These are phyloP conservation scores for Pezicula neosporulosa DNA, from an alignment of 2,329 filamentous ascomycete species.

Conservation along the genomic window DNA sequence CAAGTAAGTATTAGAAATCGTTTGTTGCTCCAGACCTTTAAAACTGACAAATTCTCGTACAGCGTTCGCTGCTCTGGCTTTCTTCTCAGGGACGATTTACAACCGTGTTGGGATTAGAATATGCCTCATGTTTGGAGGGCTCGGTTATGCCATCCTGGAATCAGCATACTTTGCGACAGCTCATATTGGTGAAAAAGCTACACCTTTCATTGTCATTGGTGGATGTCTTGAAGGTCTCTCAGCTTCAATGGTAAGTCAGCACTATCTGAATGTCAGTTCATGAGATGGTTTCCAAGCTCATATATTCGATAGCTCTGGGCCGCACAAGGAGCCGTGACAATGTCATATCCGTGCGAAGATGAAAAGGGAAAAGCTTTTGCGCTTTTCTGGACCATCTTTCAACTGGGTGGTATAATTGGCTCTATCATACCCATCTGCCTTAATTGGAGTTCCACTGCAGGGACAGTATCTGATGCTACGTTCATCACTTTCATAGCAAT, in stretches of 20 bases:
- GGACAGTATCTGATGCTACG: background rate
- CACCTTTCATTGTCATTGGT: background rate
- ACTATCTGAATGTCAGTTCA: no score
- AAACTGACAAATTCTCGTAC: background rate
- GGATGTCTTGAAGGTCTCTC: constrained; percentile 3
- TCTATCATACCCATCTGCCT: constrained; percentile 35
- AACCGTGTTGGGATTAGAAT: constrained; percentile 5
- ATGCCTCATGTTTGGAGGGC: constrained; percentile 2
- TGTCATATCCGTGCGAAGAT: constrained; percentile 76
- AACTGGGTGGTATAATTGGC: constrained; percentile 81
- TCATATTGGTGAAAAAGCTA: constrained; percentile 3
- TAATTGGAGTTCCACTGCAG: background rate
- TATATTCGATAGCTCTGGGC: constrained; percentile 54
- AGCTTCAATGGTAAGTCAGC: constrained; percentile 1
- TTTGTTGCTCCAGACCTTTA: background rate
- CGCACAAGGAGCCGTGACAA: constrained; percentile 78
- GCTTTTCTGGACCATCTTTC: constrained; percentile 91
- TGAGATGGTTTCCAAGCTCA: no score
- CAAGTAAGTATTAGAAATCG: constrained; percentile 2
- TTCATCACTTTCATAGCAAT: background rate
- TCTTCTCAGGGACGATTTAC: constrained; percentile 2
- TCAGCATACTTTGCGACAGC: constrained; percentile 6
- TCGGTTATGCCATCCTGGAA: constrained; percentile 1
- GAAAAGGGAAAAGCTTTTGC: constrained; percentile 84
- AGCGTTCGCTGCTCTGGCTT: background rate